A percentile compares a stretch with the other conserved stretches of the same genome.
Conservation (phyloP, 495 filamentous ascomycete genomes). For the Lasiosphaeris hirsuta region DNA sequence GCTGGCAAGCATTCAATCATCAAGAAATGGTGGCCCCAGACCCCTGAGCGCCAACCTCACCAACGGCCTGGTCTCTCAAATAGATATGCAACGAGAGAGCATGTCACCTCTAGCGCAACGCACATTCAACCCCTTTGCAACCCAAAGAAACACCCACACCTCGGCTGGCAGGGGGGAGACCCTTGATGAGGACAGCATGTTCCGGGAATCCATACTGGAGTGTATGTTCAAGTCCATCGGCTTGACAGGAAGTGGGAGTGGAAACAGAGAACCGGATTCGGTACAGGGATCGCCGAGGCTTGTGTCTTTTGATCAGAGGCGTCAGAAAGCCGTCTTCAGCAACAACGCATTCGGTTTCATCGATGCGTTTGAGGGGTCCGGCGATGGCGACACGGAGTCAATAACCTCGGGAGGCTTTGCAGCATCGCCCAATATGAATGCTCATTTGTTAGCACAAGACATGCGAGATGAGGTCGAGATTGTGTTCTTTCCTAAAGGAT, state of each 20-base stretch:
- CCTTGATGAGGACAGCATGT: conserved; percentile 79
- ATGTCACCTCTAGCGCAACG: conserved; percentile 59
- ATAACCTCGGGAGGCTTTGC: conserved; percentile 60
- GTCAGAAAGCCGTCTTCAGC: conserved; percentile 76
- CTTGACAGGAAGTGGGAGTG: conserved; percentile 62
- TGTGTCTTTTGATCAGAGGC: conserved; percentile 77
- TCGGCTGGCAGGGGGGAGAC: conserved; percentile 66
- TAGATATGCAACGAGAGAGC: conserved; percentile 22
- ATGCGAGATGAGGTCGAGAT: conserved; percentile 93
- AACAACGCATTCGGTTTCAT: conserved; percentile 93
- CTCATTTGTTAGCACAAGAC: conserved; percentile 61
- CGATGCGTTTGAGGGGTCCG: conserved; percentile 78
- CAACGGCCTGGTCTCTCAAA: conserved; percentile 8
- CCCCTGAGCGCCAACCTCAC: conserved; percentile 11
- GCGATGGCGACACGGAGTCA: conserved; percentile 84
- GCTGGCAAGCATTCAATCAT: conserved; percentile 72
- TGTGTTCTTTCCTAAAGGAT: conserved; percentile 92
- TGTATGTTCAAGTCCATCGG: conserved; percentile 96
- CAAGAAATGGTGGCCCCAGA: conserved; percentile 42
- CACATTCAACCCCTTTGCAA: conserved; percentile 55
- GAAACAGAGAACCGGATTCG: conserved; percentile 62
- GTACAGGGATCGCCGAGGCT: conserved; percentile 81
- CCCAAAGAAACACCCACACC: conserved; percentile 50
- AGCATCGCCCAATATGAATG: conserved; percentile 36
- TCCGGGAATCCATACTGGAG: conserved; percentile 85